Evolutionary conservation across 768 basidiomycete species (phyloP).

Genomic region (Tricholoma flavovirens): DNA sequence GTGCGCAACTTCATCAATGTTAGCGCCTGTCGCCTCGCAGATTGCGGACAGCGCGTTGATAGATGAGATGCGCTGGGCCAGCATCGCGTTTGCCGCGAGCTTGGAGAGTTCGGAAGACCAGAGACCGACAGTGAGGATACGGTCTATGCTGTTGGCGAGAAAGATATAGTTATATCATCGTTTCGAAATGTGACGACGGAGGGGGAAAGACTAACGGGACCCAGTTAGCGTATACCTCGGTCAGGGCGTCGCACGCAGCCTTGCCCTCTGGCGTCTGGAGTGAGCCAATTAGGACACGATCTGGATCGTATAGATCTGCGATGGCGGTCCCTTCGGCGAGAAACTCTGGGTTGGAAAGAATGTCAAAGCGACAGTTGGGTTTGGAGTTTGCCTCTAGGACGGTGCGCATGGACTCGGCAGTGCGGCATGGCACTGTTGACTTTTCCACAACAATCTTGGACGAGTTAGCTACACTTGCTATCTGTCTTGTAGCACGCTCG

Average conservation of each 20-base stretch:
- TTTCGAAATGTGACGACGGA: neutral
- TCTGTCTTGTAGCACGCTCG: constrained; percentile 93
- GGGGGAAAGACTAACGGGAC: constrained; percentile 62
- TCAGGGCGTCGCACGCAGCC: constrained; percentile 70
- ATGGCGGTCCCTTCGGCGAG: constrained; percentile 98
- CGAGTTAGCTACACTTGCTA: constrained; percentile 83
- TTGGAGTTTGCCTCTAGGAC: constrained; percentile 98
- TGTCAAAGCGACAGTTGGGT: constrained; percentile 87
- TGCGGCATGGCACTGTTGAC: constrained; percentile 97
- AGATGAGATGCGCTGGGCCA: constrained; percentile 98
- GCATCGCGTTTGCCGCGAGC: constrained; percentile 98
- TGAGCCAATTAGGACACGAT: constrained; percentile 96
- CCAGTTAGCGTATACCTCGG: constrained; percentile 92
- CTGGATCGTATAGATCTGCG: constrained; percentile 78
- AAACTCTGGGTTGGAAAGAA: constrained; percentile 99
- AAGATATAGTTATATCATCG: constrained; percentile 1
- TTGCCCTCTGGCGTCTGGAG: constrained; percentile 85
- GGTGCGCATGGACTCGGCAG: constrained; percentile 98
- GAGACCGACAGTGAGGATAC: constrained; percentile 89
- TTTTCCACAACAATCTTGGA: constrained; percentile 99
- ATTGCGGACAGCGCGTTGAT: constrained; percentile 98
- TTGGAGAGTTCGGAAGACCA: constrained; percentile 99
- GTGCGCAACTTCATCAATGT: constrained; percentile 95
- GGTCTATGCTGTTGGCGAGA: constrained; percentile 44
- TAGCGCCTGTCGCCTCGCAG: constrained; percentile 97